phyloP scores from a whole-genome alignment of 345 rosid genomes.

The Salix brachista region DNA sequence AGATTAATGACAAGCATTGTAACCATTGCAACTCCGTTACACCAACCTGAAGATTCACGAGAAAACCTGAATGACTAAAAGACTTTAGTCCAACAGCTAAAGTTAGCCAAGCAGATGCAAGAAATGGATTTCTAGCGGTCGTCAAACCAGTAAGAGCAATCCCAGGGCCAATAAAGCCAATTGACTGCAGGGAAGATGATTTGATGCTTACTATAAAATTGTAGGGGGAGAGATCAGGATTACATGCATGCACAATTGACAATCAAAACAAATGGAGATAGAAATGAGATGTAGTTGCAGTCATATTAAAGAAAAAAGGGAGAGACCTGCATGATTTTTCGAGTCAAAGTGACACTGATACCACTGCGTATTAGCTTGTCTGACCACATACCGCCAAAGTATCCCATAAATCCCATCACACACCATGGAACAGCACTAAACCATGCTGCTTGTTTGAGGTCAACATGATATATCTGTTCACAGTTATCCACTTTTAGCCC shows the following conservation, averaged over 20 bases:
- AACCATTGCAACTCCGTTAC: not conserved
- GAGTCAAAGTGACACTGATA: conserved; percentile 68
- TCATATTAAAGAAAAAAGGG: not conserved
- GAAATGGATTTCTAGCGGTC: conserved; percentile 58
- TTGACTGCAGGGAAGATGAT: conserved; percentile 56
- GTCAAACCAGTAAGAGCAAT: conserved; percentile 76
- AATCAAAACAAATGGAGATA: not conserved
- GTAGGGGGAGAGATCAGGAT: not conserved
- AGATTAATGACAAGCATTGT: not conserved
- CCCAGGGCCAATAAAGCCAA: conserved; percentile 83
- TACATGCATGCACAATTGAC: not conserved
- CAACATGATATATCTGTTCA: conserved; percentile 74
- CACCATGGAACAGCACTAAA: conserved; percentile 95
- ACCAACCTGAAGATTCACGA: conserved; percentile 87
- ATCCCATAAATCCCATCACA: conserved; percentile 91
- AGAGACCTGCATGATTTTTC: conserved; percentile 90
- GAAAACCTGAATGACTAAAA: conserved; percentile 94
- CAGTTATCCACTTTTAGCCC: conserved; percentile 12
- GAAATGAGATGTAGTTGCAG: not conserved
- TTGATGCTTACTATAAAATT: conserved; percentile 6
- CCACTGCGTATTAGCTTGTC: conserved; percentile 70
- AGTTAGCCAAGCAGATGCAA: conserved; percentile 93
- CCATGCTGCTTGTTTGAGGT: conserved; percentile 96
- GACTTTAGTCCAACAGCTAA: conserved; percentile 86
- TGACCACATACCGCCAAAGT: conserved; percentile 73